Conservation (phyloP, 1,139 yeast genomes). For the Kluyveromyces marxianus region DNA sequence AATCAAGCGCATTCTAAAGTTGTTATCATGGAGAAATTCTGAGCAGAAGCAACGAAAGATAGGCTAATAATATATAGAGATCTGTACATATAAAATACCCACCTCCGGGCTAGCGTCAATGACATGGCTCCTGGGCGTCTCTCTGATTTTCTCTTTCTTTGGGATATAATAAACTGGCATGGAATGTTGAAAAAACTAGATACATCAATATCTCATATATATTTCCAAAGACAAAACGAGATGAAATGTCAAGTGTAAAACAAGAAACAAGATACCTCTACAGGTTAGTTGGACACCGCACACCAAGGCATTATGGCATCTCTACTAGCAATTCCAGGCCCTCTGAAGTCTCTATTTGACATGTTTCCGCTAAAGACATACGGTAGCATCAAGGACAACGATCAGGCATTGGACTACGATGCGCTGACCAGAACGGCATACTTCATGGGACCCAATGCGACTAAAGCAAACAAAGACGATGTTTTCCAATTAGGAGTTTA, state of each 20-base stretch:
- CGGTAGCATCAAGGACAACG: conserved; percentile 12
- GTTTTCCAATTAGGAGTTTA: conserved; percentile 19
- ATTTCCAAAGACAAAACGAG: no score
- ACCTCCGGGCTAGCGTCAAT: no score
- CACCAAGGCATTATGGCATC: background rate
- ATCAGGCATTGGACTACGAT: conserved; percentile 13
- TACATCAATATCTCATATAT: no score
- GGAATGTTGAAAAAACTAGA: no score
- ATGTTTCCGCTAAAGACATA: conserved; percentile 17
- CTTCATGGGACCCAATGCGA: conserved; percentile 12
- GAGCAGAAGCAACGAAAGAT: background rate
- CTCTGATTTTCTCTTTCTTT: no score
- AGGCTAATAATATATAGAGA: background rate
- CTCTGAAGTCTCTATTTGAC: conserved; percentile 18
- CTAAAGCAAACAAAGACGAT: conserved; percentile 9
- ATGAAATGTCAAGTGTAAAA: no score
- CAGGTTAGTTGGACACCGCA: no score
- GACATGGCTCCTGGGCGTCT: no score
- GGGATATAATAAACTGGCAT: no score
- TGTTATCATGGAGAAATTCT: conserved; percentile 6
- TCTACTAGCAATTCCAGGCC: conserved; percentile 13
- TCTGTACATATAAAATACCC: no score
- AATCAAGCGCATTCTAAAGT: conserved; percentile 16
- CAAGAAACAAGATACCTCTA: background rate
- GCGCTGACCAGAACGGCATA: conserved; percentile 10